phyloP scores from a whole-genome alignment of 176 grass and related monocot genomes.

The Carex scoparia region DNA sequence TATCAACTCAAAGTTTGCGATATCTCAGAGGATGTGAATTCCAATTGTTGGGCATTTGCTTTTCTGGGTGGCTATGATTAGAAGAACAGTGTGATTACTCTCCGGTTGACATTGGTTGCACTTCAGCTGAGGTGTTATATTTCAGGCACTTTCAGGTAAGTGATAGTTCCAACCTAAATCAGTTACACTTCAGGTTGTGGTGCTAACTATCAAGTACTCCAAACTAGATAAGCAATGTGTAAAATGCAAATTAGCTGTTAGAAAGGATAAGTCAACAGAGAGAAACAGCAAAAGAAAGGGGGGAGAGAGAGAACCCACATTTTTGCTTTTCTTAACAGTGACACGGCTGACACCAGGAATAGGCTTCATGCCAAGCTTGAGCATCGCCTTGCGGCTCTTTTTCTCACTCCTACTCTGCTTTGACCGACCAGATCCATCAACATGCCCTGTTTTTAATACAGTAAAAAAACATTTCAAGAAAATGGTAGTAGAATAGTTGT shows the following conservation, averaged over 20 bases:
- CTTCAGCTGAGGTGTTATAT: no score
- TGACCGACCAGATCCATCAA: slow-evolving; percentile 57
- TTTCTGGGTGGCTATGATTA: no score
- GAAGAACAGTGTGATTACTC: no score
- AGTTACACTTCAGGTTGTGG: neutral
- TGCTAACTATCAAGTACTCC: neutral
- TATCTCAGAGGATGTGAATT: no score
- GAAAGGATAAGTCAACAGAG: neutral
- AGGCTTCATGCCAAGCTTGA: slow-evolving; percentile 71
- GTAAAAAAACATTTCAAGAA: neutral
- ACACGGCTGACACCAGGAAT: slow-evolving; percentile 75
- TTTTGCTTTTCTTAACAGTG: slow-evolving; percentile 79
- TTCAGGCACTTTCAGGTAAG: no score
- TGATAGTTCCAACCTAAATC: neutral
- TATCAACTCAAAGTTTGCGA: no score
- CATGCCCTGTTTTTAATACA: slow-evolving; percentile 31
- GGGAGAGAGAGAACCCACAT: slow-evolving; percentile 30
- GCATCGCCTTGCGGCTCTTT: slow-evolving; percentile 80
- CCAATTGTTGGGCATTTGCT: no score
- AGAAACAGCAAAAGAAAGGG: neutral
- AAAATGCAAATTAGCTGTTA: neutral
- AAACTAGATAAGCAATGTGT: neutral
- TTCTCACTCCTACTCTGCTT: slow-evolving; percentile 80
- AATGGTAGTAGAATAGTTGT: neutral
- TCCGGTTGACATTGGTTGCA: no score